A percentile compares a stretch with the other conserved stretches of the same genome.
Evolutionary conservation across 345 rosid genomes (phyloP).

Genomic region (Sisymbrium irio): DNA sequence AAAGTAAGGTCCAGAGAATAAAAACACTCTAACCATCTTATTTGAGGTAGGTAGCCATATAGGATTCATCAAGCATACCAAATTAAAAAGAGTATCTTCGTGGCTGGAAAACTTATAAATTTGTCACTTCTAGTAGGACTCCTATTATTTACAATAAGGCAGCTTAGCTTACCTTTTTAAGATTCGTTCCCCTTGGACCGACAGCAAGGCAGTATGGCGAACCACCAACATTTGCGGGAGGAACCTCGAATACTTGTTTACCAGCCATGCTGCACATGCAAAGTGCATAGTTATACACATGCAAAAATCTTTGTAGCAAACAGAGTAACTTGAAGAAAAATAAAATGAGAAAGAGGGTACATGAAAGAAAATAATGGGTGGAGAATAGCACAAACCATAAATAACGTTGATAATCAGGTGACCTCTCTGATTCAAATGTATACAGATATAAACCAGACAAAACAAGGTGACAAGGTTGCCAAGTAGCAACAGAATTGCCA

Average conservation of each 20-base stretch:
- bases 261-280: constrained; percentile 83
- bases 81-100: constrained; percentile 5
- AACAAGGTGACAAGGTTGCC: constrained; percentile 91
- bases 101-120: neutral
- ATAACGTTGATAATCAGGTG: constrained; percentile 77
- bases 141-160: constrained; percentile 15
- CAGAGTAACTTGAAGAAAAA: neutral
- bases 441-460: constrained; percentile 86
- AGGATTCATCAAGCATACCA: constrained; percentile 13
- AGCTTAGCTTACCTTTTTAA: constrained; percentile 57
- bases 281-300: constrained; percentile 11
- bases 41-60: constrained; percentile 6
- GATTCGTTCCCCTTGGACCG: constrained; percentile 70
- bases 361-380: constrained; percentile 3
- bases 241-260: constrained; percentile 83
- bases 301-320: constrained; percentile 7
- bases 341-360: neutral
- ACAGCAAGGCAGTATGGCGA: constrained; percentile 81
- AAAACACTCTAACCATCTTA: constrained; percentile 14
- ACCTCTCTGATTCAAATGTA: constrained; percentile 75
- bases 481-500: constrained; percentile 86
- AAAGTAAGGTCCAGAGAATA: constrained; percentile 14
- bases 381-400: constrained; percentile 60
- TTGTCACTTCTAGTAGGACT: neutral
- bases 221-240: constrained; percentile 75